These are phyloP conservation scores for Sisymbrium altissimum DNA, from an alignment of 345 rosid species.

Conservation along the genomic window DNA sequence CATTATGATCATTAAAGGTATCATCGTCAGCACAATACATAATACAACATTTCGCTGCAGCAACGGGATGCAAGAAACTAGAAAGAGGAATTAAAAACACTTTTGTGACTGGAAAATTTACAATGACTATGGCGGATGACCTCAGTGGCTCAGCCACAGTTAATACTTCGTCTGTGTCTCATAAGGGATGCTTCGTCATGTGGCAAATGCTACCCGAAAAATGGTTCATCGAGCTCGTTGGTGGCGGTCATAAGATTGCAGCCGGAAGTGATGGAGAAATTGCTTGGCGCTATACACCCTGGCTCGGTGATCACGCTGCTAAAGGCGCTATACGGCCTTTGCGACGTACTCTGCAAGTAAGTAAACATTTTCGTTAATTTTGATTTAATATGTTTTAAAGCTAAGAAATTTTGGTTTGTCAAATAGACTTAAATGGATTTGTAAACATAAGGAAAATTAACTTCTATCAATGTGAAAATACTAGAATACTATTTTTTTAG, in stretches of 20 bases:
- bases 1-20: slow-evolving; percentile 44
- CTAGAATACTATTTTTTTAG: no score
- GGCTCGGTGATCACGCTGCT: slow-evolving; percentile 87
- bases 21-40: slow-evolving; percentile 95
- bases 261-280: slow-evolving; percentile 86
- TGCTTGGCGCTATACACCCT: slow-evolving; percentile 96
- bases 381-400: no score
- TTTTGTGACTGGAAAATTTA: slow-evolving; percentile 76
- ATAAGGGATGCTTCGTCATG: slow-evolving; percentile 93
- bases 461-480: no score
- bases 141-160: slow-evolving; percentile 29
- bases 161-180: slow-evolving; percentile 35
- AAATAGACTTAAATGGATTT: no score
- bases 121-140: slow-evolving; percentile 78
- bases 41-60: slow-evolving; percentile 88
- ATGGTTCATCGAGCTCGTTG: slow-evolving; percentile 87
- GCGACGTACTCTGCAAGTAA: slow-evolving; percentile 89
- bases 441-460: no score
- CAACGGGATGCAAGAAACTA: slow-evolving; percentile 84
- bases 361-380: background rate
- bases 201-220: slow-evolving; percentile 97
- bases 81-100: slow-evolving; percentile 66
- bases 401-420: no score
- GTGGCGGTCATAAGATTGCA: slow-evolving; percentile 68
- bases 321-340: slow-evolving; percentile 85